Evolutionary conservation across 129 eudicot genomes (phyloP).

Genomic region (Daucus carota): DH1_v3.0 NC_030389.2:44126501-44127000

Average conservation of each 20-base stretch:
- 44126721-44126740: neutral
- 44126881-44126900: neutral
- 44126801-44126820: neutral
- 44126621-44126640: constrained; percentile 89
- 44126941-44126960: neutral
- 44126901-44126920: neutral
- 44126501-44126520: neutral
- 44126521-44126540: neutral
- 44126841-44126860: neutral
- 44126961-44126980: neutral
- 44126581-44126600: constrained; percentile 73
- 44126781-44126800: too few relatives aligned
- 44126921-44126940: neutral
- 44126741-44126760: neutral
- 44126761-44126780: too few relatives aligned
- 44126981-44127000: neutral
- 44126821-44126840: neutral
- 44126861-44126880: neutral
- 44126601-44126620: constrained; percentile 96
- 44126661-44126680: constrained; percentile 7
- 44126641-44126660: constrained; percentile 75
- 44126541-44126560: constrained; percentile 65
- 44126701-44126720: neutral
- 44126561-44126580: constrained; percentile 53
- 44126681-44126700: neutral